These are phyloP conservation scores for Ustilago xerochloae DNA, from an alignment of 1,284 basidiomycete species.

Conservation along the genomic window DNA sequence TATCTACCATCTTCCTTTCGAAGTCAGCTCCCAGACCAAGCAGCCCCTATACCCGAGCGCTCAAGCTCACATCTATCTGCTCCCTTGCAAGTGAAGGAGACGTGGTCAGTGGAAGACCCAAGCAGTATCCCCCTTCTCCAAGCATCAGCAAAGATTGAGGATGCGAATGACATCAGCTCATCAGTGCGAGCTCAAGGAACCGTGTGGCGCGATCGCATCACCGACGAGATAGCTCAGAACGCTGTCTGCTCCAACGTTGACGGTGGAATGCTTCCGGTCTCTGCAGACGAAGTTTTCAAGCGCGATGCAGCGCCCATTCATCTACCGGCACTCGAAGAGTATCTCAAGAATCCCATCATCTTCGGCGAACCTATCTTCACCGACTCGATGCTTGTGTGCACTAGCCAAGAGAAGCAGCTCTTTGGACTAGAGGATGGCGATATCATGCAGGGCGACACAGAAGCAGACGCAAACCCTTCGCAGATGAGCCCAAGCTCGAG, in stretches of 20 bases:
- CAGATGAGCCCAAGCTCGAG: background rate
- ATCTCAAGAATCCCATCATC: conserved; percentile 46
- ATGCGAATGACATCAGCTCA: background rate
- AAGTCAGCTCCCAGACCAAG: conserved; percentile 4
- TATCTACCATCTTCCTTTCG: conserved; percentile 40
- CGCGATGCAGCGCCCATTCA: conserved; percentile 61
- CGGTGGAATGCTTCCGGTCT: conserved; percentile 26
- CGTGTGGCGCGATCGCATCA: conserved; percentile 9
- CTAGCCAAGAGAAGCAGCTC: conserved; percentile 46
- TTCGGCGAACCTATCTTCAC: conserved; percentile 52
- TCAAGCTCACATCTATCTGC: conserved; percentile 28
- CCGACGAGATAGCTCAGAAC: conserved; percentile 17
- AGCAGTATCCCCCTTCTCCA: conserved; percentile 35
- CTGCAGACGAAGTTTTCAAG: conserved; percentile 62
- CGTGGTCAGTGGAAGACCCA: conserved; percentile 28
- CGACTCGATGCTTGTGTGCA: conserved; percentile 29
- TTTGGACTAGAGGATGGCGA: conserved; percentile 33
- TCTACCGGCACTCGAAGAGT: conserved; percentile 65
- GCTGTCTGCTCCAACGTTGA: conserved; percentile 16
- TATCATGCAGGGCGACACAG: background rate
- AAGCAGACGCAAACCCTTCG: background rate
- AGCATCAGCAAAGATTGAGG: background rate
- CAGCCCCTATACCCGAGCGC: conserved; percentile 31
- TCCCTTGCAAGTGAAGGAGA: background rate
- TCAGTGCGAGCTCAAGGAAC: conserved; percentile 7